Evolutionary conservation across 169 alveolate species (phyloP), one percentile per base, ranked within the genome.

Genomic region (Eimeria acervulina): DNA sequence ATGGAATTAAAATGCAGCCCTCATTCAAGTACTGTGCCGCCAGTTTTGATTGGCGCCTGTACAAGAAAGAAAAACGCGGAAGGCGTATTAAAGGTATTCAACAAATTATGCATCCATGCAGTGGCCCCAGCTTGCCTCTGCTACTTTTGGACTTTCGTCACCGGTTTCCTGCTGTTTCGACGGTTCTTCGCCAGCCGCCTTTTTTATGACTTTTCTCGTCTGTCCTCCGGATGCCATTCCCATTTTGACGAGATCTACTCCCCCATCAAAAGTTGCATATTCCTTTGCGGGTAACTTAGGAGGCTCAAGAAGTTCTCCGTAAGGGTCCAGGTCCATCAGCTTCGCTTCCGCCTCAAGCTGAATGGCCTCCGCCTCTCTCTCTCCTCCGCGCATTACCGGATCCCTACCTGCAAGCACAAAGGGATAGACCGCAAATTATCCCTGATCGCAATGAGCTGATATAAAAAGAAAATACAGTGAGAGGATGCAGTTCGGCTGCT

Each of bases 161-260:
- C 59, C 88, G 31, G 87, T 66, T 70, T 85, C 80, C 61, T 55
- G 59, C 55, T 59, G 59, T 26, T 7, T 36, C 33, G 76, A 15
- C 28, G 80, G 33, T 38, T 85, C 93, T 38, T 21, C 26, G 21
- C 66, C 81, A 33, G 51, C 91, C 21, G 26, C n/a, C 93, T 85
- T 61, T 31, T 61, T 85, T 2, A 85, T 55, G 21, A n/a, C 61
- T 55, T 36, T 85, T 13, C 93, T 36, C 81, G 63, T 85, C 80
- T 85, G 93, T 28, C 93, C 93, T 38, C 59, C 81, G 38, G 93
- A 1, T 1, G 93, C 93, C 76, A 93, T 61, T 12, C 96, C 96
- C 76, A 93, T 74, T 42, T 55, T 74, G 4, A 33, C 96, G 47
- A 93, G 76, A 70, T 93, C 96, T 33, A 93, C 96, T 36, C 96